Percentiles rank a stretch among this genome's conserved stretches.
Conservation (phyloP, 176 grass and related monocot species). For the Oryza meyeriana region DNA sequence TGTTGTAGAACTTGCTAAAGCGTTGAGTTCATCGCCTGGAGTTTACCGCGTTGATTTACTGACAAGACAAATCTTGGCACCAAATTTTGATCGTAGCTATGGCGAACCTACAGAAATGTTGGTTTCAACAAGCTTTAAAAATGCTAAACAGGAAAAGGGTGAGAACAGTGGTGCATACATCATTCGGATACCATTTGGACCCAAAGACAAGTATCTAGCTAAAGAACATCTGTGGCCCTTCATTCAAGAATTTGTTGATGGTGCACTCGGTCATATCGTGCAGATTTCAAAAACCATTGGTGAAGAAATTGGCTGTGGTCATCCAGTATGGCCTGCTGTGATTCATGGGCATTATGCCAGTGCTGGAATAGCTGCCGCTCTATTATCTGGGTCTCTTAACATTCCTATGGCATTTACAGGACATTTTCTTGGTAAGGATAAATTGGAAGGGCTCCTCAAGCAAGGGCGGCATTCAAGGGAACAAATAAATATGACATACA, state of each 20-base stretch:
- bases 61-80: constrained; percentile 67
- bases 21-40: constrained; percentile 76
- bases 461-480: constrained; percentile 78
- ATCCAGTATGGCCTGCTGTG: constrained; percentile 70
- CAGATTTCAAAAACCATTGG: constrained; percentile 68
- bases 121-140: constrained; percentile 52
- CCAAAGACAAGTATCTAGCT: constrained; percentile 73
- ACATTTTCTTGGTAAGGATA: constrained; percentile 80
- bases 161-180: constrained; percentile 76
- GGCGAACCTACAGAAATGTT: constrained; percentile 66
- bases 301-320: constrained; percentile 53
- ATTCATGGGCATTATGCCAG: constrained; percentile 81
- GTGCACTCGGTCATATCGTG: constrained; percentile 64
- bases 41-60: constrained; percentile 77
- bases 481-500: constrained; percentile 79
- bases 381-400: constrained; percentile 68
- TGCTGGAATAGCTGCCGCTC: constrained; percentile 63
- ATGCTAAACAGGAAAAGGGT: constrained; percentile 60
- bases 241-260: constrained; percentile 87
- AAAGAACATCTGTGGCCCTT: constrained; percentile 76
- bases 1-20: constrained; percentile 84
- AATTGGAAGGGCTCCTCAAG: constrained; percentile 75
- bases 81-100: constrained; percentile 76
- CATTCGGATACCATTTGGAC: constrained; percentile 73
- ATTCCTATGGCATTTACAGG: constrained; percentile 76